Percentiles rank a stretch among this genome's conserved stretches.
These are phyloP conservation scores for Scenedesmus sp. DNA, from an alignment of 163 green algal genomes.

Conservation along the genomic window DNA sequence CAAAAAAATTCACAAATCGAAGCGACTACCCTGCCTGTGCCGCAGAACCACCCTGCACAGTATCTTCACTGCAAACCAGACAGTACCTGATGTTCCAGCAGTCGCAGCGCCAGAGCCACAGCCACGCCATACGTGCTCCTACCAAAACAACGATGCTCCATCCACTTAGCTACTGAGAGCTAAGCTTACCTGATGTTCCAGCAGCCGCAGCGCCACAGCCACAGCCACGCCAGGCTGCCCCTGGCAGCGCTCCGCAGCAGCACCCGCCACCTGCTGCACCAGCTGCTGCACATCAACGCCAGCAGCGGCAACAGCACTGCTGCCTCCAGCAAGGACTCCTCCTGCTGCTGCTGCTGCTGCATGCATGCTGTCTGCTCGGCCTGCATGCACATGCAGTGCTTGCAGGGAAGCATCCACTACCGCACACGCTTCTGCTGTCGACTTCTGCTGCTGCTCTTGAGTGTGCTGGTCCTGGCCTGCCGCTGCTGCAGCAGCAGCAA, in stretches of 20 bases:
- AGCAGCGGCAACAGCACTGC: not conserved
- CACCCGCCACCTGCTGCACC: conserved; percentile 9
- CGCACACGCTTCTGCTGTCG: conserved; percentile 23
- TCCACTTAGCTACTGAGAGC: not conserved
- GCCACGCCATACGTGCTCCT: not conserved
- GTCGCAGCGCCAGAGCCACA: not conserved
- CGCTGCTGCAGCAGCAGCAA: not conserved
- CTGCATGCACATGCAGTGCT: conserved; percentile 4
- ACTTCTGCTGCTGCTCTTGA: conserved; percentile 14
- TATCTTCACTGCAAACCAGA: not conserved
- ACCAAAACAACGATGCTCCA: not conserved
- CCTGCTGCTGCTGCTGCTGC: not conserved
- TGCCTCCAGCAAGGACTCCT: not conserved
- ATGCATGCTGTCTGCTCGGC: not conserved
- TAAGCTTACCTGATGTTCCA: not conserved
- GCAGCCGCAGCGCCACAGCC: conserved; percentile 22
- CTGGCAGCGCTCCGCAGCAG: not conserved
- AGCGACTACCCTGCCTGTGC: not conserved
- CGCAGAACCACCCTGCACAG: not conserved
- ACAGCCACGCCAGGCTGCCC: conserved; percentile 29
- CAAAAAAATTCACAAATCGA: no score
- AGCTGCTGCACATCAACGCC: not conserved
- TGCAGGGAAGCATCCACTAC: conserved; percentile 30
- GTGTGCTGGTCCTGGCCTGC: not conserved
- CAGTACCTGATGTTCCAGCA: not conserved